phyloP scores from a whole-genome alignment of 305 asterid species.

The Fraxinus nigra region DNA sequence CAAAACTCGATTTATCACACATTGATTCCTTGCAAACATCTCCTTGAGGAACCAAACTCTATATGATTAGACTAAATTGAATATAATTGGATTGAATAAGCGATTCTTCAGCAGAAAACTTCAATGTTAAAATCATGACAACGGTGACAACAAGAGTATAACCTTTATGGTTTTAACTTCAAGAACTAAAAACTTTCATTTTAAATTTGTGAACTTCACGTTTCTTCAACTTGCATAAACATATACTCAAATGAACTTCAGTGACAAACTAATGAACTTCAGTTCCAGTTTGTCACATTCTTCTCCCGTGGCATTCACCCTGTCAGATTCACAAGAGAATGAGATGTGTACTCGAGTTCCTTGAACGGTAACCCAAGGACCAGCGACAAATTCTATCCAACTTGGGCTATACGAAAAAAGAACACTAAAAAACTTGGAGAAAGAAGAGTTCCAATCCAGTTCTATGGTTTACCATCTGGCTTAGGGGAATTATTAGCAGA shows the following conservation, averaged over 20 bases:
- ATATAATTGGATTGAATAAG: background rate
- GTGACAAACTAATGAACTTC: conserved; percentile 33
- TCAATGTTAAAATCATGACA: background rate
- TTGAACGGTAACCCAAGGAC: conserved; percentile 23
- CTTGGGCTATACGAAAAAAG: conserved; percentile 20
- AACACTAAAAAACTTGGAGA: conserved; percentile 22
- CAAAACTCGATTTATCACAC: background rate
- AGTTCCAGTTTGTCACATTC: conserved; percentile 39
- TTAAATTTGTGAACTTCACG: background rate
- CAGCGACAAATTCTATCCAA: conserved; percentile 29
- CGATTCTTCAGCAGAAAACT: background rate
- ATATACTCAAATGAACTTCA: conserved; percentile 33
- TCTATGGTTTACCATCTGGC: conserved; percentile 64
- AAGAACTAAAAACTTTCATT: background rate
- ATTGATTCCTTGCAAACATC: background rate
- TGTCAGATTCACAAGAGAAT: conserved; percentile 25
- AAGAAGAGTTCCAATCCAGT: conserved; percentile 13
- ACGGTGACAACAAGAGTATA: background rate
- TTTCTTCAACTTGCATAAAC: conserved; percentile 16
- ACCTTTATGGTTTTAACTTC: background rate
- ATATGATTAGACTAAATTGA: background rate
- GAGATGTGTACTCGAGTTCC: conserved; percentile 22
- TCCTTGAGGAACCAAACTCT: background rate
- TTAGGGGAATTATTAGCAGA: conserved; percentile 70
- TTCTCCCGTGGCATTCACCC: conserved; percentile 31